Evolutionary conservation across 2,329 filamentous ascomycete species (phyloP), one percentile per base, ranked within the genome.

Genomic region (Verticillium nonalfalfae): DNA sequence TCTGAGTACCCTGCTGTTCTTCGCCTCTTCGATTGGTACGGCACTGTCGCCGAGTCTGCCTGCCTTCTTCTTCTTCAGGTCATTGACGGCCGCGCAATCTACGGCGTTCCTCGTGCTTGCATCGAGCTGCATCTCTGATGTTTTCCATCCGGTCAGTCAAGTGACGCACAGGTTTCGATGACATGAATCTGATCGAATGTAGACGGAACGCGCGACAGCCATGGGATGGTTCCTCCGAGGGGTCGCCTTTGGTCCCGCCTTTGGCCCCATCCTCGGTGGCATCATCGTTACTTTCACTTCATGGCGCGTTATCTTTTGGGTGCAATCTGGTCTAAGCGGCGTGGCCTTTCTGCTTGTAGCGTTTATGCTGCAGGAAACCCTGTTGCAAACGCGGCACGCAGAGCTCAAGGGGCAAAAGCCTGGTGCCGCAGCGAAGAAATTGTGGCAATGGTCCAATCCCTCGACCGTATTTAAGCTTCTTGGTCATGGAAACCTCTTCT

Each of bases 281-380:
- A 86, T 92, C 56, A 90, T 94, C 59, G 89, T 93, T 15, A 93
- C 89, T 0, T 92, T 85, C 72, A 79, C 81, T 7, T 84, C 81
- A 1, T 94, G 90, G 90, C 81, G 89, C 21, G 83, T 84, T 50
- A 91, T 93, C 59, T 93, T 93, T 75, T 93, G 89, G 87, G 78
- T 93, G 0, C 90, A 93, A 69, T 85, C 87, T 0, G 89, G 83
- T 0, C 78, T 92, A 7, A 86, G 86, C 0, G 88, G 83, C 1
- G 69, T 82, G 0, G 87, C 84, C 1, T 78, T 81, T 0, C 21
- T 87, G 0, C 81, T 87, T 0, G 81, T 90, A 36, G 81, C 85
- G 65, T 85, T 90, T 66, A 75, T 91, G 14, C 80, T 93, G 13
- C 87, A 88, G 0, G 90, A 93, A 70, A 93, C 90, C 0, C 88